These are phyloP conservation scores for Echria macrotheca DNA, from an alignment of 495 filamentous ascomycete genomes.

Conservation along the genomic window DNA sequence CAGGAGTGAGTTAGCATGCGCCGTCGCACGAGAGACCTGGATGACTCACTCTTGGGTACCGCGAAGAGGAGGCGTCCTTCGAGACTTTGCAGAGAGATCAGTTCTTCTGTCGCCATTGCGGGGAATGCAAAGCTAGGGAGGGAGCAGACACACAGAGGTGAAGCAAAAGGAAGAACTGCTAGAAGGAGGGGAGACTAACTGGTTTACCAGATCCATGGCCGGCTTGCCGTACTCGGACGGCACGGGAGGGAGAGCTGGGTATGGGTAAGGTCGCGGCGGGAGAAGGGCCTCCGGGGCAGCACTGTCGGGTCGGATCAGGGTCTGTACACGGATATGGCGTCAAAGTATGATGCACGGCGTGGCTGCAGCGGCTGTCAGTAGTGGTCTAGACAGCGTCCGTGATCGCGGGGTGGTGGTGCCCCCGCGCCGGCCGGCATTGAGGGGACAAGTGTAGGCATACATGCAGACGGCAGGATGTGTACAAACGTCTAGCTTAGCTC, in stretches of 20 bases:
- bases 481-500: too few species aligned
- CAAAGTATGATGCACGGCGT: constrained; percentile 1
- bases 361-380: constrained; percentile 3
- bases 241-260: constrained; percentile 11
- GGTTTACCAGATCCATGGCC: constrained; percentile 77
- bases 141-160: constrained; percentile 1
- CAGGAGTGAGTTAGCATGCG: background rate
- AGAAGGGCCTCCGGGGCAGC: background rate
- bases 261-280: background rate
- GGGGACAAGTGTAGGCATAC: too few species aligned
- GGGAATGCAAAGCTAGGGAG: constrained; percentile 2
- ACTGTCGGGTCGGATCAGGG: constrained; percentile 6
- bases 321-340: constrained; percentile 1
- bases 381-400: too few species aligned
- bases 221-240: constrained; percentile 13
- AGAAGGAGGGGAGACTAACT: constrained; percentile 49
- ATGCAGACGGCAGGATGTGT: too few species aligned
- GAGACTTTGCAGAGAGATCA: constrained; percentile 51
- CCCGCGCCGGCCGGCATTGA: background rate
- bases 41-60: constrained; percentile 84
- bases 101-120: constrained; percentile 28
- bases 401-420: background rate
- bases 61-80: constrained; percentile 93
- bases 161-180: constrained; percentile 2
- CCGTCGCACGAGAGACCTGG: background rate